Conservation (phyloP, 2,329 filamentous ascomycete genomes). For the Scedosporium boydii region DNA sequence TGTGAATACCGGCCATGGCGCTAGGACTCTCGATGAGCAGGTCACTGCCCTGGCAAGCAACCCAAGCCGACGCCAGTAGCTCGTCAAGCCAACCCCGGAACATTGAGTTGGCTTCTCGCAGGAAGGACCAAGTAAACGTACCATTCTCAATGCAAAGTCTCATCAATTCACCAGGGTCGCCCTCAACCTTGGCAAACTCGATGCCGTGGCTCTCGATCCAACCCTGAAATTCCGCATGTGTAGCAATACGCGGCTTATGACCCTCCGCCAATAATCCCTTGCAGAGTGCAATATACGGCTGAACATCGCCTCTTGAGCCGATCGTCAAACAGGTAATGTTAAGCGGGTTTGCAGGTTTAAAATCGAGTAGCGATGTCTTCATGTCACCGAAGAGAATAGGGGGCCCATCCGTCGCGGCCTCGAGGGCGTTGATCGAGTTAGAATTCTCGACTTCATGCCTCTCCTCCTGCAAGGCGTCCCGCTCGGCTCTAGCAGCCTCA, state of each 20-base stretch:
- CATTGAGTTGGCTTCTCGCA: conserved; percentile 75
- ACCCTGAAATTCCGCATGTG: conserved; percentile 77
- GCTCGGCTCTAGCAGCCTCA: conserved; percentile 68
- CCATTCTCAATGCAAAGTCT: conserved; percentile 91
- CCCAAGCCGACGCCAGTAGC: conserved; percentile 71
- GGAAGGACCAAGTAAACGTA: conserved; percentile 89
- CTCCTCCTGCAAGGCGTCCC: conserved; percentile 57
- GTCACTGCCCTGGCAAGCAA: conserved; percentile 77
- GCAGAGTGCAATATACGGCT: conserved; percentile 94
- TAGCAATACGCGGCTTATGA: conserved; percentile 79
- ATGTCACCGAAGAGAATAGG: conserved; percentile 86
- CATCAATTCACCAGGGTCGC: conserved; percentile 92
- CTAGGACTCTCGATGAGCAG: conserved; percentile 91
- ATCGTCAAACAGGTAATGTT: conserved; percentile 91
- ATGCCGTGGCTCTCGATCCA: conserved; percentile 94
- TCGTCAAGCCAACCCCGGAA: conserved; percentile 96
- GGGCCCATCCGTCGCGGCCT: conserved; percentile 44
- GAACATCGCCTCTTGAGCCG: conserved; percentile 89
- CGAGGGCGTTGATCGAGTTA: not conserved
- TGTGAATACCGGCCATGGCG: conserved; percentile 96
- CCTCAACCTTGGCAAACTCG: conserved; percentile 79
- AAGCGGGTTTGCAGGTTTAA: conserved; percentile 73
- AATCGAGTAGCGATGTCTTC: conserved; percentile 77
- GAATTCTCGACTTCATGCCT: conserved; percentile 35
- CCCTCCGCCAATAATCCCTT: conserved; percentile 84